Base-by-base conservation (phyloP, 1,139 yeast genomes). In the Chernovozyma aurita region DNA sequence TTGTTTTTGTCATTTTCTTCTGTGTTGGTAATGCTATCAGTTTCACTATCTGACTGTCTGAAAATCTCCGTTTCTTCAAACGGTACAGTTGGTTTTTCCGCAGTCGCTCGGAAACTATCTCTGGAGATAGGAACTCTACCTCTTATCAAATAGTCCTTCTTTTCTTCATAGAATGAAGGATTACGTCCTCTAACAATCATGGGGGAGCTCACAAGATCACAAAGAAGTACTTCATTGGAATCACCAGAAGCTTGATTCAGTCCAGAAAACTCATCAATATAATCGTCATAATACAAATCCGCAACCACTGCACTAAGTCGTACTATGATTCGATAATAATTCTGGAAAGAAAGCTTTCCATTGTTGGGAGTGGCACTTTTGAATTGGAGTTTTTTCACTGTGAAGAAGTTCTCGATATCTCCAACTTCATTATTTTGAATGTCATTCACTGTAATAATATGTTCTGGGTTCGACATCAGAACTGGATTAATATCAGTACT, bases 131-230 rank as follows among this genome's bases (percentile, higher is more conserved):
- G 48, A 12, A 55, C 40, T 38, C 67, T 48, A 3, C 60, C 57
- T 40, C 58, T 59, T 17, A 68, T 63, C 37, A 68, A 47, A 20
- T 76, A 55, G 47, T 78, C 81, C 32, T 73, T 73, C 40, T 80
- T 57, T 42, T 76, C 79, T 20, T 72, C 68, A 47, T 79, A 79
- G 46, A 80, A 80, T 20, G 78, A 66, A 3, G 86, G 85, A 46
- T 79, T 80, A 41, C 85, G 57, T 3, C 85, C 86, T 42, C 86
- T 57, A 3, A 79, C 85, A 24, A 78, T 76, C 4, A 79, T 73
- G 1, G 83, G 83, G 24, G 68, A 68, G 48, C 73, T 67, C 7
- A 48, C 50, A 22, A 68, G 42, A 38, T 66, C 73, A 34, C 53
- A 50, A 22, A 66, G 48, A 3, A 50, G 48, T 4, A 65, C 53